phyloP scores from a whole-genome alignment of 2,329 filamentous ascomycete genomes.

The Trichoderma gracile region DNA sequence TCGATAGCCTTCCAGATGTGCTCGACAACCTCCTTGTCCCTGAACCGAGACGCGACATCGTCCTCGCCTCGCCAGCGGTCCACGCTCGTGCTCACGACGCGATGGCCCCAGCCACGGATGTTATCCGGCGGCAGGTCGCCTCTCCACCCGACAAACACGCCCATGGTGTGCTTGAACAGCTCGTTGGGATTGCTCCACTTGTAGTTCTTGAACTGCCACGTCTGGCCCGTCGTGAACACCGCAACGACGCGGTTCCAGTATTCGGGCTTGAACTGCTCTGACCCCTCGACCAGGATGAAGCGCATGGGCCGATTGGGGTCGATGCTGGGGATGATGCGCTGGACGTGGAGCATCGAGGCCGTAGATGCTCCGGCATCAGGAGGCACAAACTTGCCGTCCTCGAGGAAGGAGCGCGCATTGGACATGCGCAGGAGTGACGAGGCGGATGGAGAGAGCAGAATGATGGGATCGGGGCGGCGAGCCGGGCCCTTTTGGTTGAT shows the following conservation, averaged over 20 bases:
- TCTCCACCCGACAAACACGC: conserved; percentile 88
- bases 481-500: conserved; percentile 55
- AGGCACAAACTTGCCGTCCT: conserved; percentile 77
- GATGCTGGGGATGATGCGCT: conserved; percentile 71
- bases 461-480: conserved; percentile 76
- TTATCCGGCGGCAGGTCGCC: conserved; percentile 77
- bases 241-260: conserved; percentile 96
- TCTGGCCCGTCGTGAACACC: conserved; percentile 95
- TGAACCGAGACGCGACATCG: conserved; percentile 64
- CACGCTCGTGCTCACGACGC: conserved; percentile 75
- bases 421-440: conserved; percentile 93
- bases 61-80: conserved; percentile 73
- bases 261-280: conserved; percentile 94
- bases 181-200: conserved; percentile 90
- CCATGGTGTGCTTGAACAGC: conserved; percentile 83
- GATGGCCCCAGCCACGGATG: conserved; percentile 81
- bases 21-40: conserved; percentile 92
- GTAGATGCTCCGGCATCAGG: conserved; percentile 68
- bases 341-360: conserved; percentile 82
- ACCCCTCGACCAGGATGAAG: conserved; percentile 93
- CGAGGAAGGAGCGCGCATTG: conserved; percentile 93
- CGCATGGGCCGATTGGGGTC: conserved; percentile 73
- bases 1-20: conserved; percentile 89
- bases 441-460: conserved; percentile 92
- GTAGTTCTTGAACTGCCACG: conserved; percentile 98